Base-by-base conservation (phyloP, 768 basidiomycete genomes). In the Calocybe gangraenosa region DNA sequence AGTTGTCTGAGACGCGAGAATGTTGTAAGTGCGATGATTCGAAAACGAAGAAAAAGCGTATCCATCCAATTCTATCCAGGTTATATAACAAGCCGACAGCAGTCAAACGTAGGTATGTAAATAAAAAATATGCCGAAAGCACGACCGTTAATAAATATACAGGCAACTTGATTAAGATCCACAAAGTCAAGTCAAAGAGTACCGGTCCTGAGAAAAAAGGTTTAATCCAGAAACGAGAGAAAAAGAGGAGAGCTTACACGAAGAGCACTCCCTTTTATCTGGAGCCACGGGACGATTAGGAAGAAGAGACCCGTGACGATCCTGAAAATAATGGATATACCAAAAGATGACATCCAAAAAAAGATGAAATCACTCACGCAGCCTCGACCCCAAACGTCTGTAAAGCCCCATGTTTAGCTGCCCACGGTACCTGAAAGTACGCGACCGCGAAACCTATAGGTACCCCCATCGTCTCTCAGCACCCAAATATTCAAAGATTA, bases 391-490 rank as follows among this genome's bases (percentile, higher is more conserved):
- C 81, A 53, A 82, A 76, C 4, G 78, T 75, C 48, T 82, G 78
- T 21, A 83, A 58, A 3, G 81, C 78, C 13, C 82, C 82, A 46
- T 78, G 58, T 51, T 73, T 78, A 21, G 62, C 56, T 4, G 81
- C 80, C 82, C 82, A 83, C 3, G 77, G 77, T 2, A 83, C 71
- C 56, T 84, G 81, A 59, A 78, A 84, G 60, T 78, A 83, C 1
- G 82, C 78, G 17, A 84, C 81, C 38, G 71, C 72, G 56, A 84
- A 84, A 2, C 81, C 73, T 70, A 33, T 3, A 14, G 43, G 17
- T 8, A 14, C 22, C n/a, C n/a, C n/a, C n/a, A n/a, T n/a, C n/a
- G n/a, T n/a, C n/a, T n/a, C n/a, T n/a, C n/a, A n/a, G n/a, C n/a
- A n/a, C n/a, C n/a, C n/a, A n/a, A n/a, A n/a, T n/a, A n/a, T n/a